Base-by-base conservation (phyloP, 164 flowering plant species). In the Euptelea pleiosperma region DNA sequence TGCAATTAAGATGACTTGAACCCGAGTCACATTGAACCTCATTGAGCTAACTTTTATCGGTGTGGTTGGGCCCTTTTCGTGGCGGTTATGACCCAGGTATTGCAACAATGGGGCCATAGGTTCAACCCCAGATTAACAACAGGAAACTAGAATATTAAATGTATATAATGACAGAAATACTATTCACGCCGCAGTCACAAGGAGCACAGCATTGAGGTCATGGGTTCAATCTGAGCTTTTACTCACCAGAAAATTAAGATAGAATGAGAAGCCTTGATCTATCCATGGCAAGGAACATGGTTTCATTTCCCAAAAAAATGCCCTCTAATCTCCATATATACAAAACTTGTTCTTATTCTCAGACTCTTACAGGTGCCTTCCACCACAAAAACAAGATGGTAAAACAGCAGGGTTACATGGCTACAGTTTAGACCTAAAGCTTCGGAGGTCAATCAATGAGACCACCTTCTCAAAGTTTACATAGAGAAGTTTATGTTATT, bases 331-430 rank as follows among this genome's bases (percentile, higher is more conserved):
- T 62, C 45, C n/a, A n/a, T 43, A 62, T 19, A 31, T 43, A 62
- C 58, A 62, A 62, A 61, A 53, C 31, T 25, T 22, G 36, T 26
- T 22, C 25, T 41, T 52, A 30, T 50, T 53, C 31, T 31, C 31
- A 8, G 33, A 24, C 10, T 53, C 19, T 22, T 52, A 33, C 34
- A 12, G 16, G 22, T 30, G 24, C 41, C 39, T 45, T 34, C 53
- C 33, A n/a, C 25, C 43, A 52, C 8, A 18, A 41, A 62, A 52
- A 52, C 44, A 52, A 52, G 65, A 41, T 22, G 65, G 30, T 9
- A n/a, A 34, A 30, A 33, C 51, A 52, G 51, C 30, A 19, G 42
- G 24, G 25, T 42, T 28, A 30, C 8, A 15, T 37, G 11, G 40
- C 4, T 22, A 42, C 40, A 29, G 18, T 52, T 50, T 50, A 25